These are phyloP conservation scores for Pogostemon cablin DNA, from an alignment of 257 asterid genomes.

Conservation along the genomic window DNA sequence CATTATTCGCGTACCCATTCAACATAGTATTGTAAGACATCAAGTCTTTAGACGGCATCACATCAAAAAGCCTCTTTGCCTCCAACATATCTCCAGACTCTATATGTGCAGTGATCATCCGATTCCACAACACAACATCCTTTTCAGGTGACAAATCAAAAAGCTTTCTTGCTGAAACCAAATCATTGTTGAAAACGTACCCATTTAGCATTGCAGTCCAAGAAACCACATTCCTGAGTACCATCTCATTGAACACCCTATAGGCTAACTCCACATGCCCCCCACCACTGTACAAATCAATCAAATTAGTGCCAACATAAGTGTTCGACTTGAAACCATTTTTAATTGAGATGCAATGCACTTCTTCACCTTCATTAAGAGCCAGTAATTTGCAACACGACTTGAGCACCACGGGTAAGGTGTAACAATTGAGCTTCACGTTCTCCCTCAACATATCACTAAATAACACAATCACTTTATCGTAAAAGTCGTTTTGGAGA, in stretches of 20 bases:
- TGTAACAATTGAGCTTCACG: conserved; percentile 63
- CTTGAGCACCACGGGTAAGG: conserved; percentile 73
- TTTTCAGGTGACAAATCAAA: conserved; percentile 80
- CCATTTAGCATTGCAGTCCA: conserved; percentile 88
- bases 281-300: conserved; percentile 62
- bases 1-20: conserved; percentile 73
- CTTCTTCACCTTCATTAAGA: conserved; percentile 62
- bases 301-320: conserved; percentile 69
- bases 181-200: conserved; percentile 53
- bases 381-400: conserved; percentile 61
- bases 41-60: conserved; percentile 75
- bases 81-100: conserved; percentile 64
- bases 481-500: conserved; percentile 48
- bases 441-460: conserved; percentile 61
- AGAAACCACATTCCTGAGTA: conserved; percentile 70
- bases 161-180: conserved; percentile 65
- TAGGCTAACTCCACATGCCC: conserved; percentile 49
- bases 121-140: conserved; percentile 80
- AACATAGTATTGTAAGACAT: conserved; percentile 80
- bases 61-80: conserved; percentile 67
- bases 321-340: conserved; percentile 54
- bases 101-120: conserved; percentile 58
- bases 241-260: conserved; percentile 75
- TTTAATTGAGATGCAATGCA: conserved; percentile 60
- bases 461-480: conserved; percentile 48